Base-by-base conservation (phyloP, 352 stramenopile species). In the Globisporangium nunn region DNA sequence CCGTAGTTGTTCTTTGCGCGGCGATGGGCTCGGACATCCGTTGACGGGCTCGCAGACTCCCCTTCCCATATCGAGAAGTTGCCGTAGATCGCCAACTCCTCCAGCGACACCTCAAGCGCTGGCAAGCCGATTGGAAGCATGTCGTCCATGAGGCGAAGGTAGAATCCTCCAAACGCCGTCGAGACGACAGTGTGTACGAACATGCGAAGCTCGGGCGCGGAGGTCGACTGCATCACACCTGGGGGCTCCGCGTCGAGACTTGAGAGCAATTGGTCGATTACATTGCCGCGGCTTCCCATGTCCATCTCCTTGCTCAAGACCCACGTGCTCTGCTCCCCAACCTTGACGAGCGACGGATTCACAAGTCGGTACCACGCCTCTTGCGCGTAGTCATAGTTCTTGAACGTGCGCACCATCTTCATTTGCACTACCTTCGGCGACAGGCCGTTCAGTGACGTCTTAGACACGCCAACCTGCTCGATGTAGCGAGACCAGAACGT, bases 361-460 rank as follows among this genome's bases (percentile, higher is more conserved):
- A 95, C 81, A 17, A 95, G 68, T 4, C 79, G 72, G 54, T 74
- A 80, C 85, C 85, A 95, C 29, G 85, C 80, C 61, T 95, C 84
- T 58, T 95, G 81, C 12, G 85, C 85, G 60, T 90, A 95, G 14
- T 95, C 85, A 30, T 86, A 93, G 62, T 87, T 93, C 56, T 81
- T 85, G 61, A 95, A 95, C 18, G 68, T 52, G 44, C 85, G 81
- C 6, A 95, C 79, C 80, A 95, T 91, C 60, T 93, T 95, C 60
- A 88, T 88, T 63, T 95, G 85, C 15, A 92, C 75, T 6, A 84
- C 61, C 17, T 71, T 57, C 18, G 76, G 65, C 28, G 58, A 57
- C 50, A 87, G 59, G 8, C 81, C 80, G 23, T 88, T 81, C 49
- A 95, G 49, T 12, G 81, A 86, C 11, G 70, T 74, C 15, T 60